phyloP scores from a whole-genome alignment of 768 basidiomycete species.

The Tephrocybe sp. region DNA sequence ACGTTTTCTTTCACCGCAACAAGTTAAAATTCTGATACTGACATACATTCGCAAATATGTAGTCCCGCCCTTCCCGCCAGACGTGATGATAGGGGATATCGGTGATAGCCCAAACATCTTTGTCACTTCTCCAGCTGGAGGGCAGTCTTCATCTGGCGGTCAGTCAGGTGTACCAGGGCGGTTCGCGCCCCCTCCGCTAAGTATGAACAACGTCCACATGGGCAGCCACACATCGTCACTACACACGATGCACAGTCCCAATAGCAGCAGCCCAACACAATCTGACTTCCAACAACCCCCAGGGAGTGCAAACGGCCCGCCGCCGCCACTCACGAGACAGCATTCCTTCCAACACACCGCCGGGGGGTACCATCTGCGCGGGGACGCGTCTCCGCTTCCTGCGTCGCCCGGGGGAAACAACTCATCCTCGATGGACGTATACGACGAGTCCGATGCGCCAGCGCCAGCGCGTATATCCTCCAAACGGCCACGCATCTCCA shows the following conservation, averaged over 20 bases:
- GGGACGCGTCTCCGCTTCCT: slow-evolving; percentile 34
- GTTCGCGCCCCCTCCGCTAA: slow-evolving; percentile 37
- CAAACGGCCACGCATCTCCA: slow-evolving; percentile 56
- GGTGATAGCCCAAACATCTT: slow-evolving; percentile 66
- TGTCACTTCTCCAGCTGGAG: slow-evolving; percentile 54
- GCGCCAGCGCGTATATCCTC: slow-evolving; percentile 27
- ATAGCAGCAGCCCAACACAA: slow-evolving; percentile 22
- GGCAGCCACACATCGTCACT: slow-evolving; percentile 19
- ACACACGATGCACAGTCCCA: slow-evolving; percentile 46
- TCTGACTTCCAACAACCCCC: slow-evolving; percentile 42
- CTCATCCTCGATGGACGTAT: slow-evolving; percentile 34
- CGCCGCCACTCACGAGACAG: slow-evolving; percentile 51
- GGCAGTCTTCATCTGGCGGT: neutral
- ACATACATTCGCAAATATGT: neutral
- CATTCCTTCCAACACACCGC: slow-evolving; percentile 62
- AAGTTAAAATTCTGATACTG: neutral
- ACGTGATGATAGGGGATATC: slow-evolving; percentile 48
- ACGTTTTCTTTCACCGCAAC: slow-evolving; percentile 22
- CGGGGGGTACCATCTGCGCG: slow-evolving; percentile 28
- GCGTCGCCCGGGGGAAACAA: slow-evolving; percentile 34
- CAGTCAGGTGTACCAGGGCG: slow-evolving; percentile 18
- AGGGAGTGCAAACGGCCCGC: slow-evolving; percentile 1
- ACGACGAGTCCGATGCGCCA: slow-evolving; percentile 34
- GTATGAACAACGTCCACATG: slow-evolving; percentile 33
- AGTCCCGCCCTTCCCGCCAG: slow-evolving; percentile 48